These are phyloP conservation scores for Parsonsia alboflavescens DNA, from an alignment of 257 asterid genomes.

Conservation along the genomic window DNA sequence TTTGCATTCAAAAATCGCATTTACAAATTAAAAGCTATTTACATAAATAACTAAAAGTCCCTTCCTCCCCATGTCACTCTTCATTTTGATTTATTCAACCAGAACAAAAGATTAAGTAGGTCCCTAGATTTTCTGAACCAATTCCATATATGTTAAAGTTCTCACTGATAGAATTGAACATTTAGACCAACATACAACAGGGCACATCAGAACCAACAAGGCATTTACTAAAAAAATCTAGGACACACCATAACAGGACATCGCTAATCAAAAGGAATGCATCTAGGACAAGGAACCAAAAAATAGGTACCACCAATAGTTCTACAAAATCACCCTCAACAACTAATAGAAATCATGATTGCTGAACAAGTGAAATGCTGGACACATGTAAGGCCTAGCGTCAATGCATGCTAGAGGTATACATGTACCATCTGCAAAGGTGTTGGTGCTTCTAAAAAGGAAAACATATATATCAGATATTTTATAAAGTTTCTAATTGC, in stretches of 20 bases:
- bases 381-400: neutral
- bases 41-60: too few species aligned
- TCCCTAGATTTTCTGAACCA: neutral
- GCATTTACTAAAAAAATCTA: neutral
- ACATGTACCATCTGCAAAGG: neutral
- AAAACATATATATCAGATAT: too few species aligned
- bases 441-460: too few species aligned
- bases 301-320: too few species aligned
- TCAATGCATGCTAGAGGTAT: neutral
- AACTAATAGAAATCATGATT: neutral
- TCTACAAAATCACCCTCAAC: neutral
- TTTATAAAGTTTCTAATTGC: too few species aligned
- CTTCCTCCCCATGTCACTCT: neutral
- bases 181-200: neutral
- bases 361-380: neutral
- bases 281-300: neutral
- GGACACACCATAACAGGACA: neutral
- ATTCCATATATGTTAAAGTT: neutral
- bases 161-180: neutral
- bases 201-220: neutral
- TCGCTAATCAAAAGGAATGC: neutral
- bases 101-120: neutral
- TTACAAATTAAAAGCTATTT: neutral
- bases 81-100: neutral
- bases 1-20: neutral